Percentiles rank a stretch among this genome's conserved stretches.
Conservation (phyloP, 306 rosid species). For the Trifolium fragiferum region DNA sequence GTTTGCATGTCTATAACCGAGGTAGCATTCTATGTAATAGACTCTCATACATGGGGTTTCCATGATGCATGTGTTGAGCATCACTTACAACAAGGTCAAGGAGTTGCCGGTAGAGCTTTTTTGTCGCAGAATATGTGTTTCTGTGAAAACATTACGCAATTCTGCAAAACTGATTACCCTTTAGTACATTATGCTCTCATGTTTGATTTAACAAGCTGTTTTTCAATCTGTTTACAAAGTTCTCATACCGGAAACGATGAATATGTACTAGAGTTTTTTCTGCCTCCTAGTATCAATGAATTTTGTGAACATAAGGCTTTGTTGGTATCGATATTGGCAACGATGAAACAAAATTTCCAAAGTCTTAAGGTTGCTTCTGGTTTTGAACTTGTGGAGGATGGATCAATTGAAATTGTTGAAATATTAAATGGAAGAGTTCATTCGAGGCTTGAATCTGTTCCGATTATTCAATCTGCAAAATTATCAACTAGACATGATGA, state of each 20-base stretch:
- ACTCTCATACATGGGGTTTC: constrained; percentile 84
- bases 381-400: constrained; percentile 57
- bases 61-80: constrained; percentile 89
- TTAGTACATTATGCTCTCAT: constrained; percentile 85
- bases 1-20: constrained; percentile 91
- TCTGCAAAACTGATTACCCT: constrained; percentile 84
- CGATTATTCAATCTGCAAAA: constrained; percentile 39
- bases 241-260: constrained; percentile 75
- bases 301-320: constrained; percentile 56
- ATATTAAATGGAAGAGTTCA: constrained; percentile 50
- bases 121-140: constrained; percentile 69
- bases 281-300: constrained; percentile 62
- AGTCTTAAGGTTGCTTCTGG: constrained; percentile 84
- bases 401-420: constrained; percentile 65
- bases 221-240: constrained; percentile 81
- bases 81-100: constrained; percentile 93
- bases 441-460: constrained; percentile 59
- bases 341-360: constrained; percentile 73
- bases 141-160: constrained; percentile 69
- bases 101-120: constrained; percentile 86
- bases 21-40: constrained; percentile 74
- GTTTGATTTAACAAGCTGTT: constrained; percentile 74
- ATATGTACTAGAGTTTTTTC: constrained; percentile 79
- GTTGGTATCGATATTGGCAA: constrained; percentile 71
- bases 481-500: constrained; percentile 50